These are phyloP conservation scores for Dendrobium chrysotoxum DNA, from an alignment of 106 monocot genomes.

Conservation along the genomic window DNA sequence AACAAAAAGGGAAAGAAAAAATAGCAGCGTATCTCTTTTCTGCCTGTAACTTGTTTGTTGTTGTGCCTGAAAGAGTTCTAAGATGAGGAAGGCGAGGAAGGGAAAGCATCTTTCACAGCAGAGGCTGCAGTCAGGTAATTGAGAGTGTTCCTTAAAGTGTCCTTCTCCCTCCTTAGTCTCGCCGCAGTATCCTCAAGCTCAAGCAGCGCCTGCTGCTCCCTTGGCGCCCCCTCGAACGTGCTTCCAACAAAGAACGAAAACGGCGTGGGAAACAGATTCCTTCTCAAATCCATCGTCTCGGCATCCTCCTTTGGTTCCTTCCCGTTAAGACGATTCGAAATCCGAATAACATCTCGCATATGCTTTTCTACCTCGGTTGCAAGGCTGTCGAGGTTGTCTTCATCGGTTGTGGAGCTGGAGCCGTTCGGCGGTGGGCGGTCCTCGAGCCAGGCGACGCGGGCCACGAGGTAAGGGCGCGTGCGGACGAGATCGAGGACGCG, in stretches of 20 bases:
- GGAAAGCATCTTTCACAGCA: conserved; percentile 70
- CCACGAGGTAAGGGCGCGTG: conserved; percentile 79
- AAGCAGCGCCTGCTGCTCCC: conserved; percentile 88
- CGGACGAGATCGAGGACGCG: conserved; percentile 50
- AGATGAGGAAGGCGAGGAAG: conserved; percentile 29
- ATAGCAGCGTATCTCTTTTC: background rate
- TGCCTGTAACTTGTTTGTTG: background rate
- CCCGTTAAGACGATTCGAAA: conserved; percentile 74
- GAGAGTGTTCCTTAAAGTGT: conserved; percentile 76
- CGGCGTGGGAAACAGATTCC: conserved; percentile 70
- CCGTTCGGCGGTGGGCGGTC: conserved; percentile 53
- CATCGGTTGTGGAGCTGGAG: background rate
- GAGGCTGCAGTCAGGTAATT: conserved; percentile 74
- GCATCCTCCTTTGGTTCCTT: conserved; percentile 37
- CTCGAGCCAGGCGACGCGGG: conserved; percentile 76
- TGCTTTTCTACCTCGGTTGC: conserved; percentile 65
- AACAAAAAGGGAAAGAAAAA: background rate
- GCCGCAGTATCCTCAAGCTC: conserved; percentile 84
- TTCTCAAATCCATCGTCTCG: conserved; percentile 38
- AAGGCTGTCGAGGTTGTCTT: conserved; percentile 43
- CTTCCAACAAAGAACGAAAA: conserved; percentile 95
- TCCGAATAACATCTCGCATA: conserved; percentile 82
- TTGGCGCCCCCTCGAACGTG: conserved; percentile 78
- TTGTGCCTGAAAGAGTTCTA: conserved; percentile 2
- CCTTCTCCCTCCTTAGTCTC: conserved; percentile 63